Conservation (phyloP, 2,329 filamentous ascomycete species). For the Trichoderma harzianum region DNA sequence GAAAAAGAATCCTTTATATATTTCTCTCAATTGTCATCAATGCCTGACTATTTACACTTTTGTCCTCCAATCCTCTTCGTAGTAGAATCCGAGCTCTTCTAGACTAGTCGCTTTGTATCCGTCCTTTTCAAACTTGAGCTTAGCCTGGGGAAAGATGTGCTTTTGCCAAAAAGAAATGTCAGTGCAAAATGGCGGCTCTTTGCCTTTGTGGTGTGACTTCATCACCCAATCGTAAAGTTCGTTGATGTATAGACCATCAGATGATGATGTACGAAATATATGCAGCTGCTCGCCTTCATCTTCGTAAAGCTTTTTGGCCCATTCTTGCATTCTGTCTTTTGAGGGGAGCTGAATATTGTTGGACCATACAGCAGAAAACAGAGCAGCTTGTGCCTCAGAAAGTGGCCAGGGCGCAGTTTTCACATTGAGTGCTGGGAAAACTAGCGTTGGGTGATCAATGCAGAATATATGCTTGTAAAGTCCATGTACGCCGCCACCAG, state of each 20-base stretch:
- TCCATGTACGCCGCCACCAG: conserved; percentile 66
- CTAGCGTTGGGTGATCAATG: conserved; percentile 70
- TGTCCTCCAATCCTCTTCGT: neutral
- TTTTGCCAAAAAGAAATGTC: conserved; percentile 70
- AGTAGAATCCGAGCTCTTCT: neutral
- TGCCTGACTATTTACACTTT: neutral
- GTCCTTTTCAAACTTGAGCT: conserved; percentile 31
- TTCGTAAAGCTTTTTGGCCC: conserved; percentile 62
- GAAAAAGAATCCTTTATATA: neutral
- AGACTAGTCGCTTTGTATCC: neutral
- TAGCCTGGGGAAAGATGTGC: conserved; percentile 63
- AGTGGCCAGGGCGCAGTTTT: conserved; percentile 83
- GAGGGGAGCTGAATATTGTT: conserved; percentile 65
- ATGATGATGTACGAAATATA: conserved; percentile 26
- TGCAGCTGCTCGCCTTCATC: conserved; percentile 34
- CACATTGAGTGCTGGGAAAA: conserved; percentile 73
- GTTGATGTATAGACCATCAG: conserved; percentile 71
- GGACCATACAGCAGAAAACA: conserved; percentile 73
- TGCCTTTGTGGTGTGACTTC: conserved; percentile 52
- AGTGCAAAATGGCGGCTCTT: conserved; percentile 68
- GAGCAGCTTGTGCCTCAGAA: conserved; percentile 73
- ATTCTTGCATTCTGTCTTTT: conserved; percentile 60
- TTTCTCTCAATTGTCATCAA: neutral
- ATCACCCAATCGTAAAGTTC: conserved; percentile 60
- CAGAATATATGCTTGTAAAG: conserved; percentile 80